Base-by-base conservation (phyloP, 2,329 filamentous ascomycete genomes). In the Penicillium sp. region DNA sequence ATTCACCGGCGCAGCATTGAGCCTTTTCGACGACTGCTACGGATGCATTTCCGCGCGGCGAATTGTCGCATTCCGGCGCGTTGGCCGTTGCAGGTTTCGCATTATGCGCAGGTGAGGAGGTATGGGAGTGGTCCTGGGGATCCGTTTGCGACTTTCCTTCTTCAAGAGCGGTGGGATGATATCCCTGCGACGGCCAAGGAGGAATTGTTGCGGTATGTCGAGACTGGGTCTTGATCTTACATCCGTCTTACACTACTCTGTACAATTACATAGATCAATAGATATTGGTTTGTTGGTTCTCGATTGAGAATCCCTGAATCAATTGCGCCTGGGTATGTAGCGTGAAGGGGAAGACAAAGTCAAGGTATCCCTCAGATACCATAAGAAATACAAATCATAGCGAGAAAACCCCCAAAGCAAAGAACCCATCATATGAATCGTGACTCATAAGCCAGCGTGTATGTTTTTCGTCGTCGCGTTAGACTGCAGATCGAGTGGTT, bases 1-100 rank as follows among this genome's bases (percentile, higher is more conserved):
- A 70, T 72, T 42, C 58, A 63, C 16, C 60, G 59, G n/a, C 60
- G 68, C 1, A 59, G 66, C 22, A 56, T 66, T 11, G 51, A 46
- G 23, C 64, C 67, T 1, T 71, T 72, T 40, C 32, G 55, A 9
- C 50, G 55, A 1, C 39, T 72, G 16, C 29, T 70, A 37, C 14
- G 42, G 5, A 52, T 71, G 52, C 44, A 54, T 10, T 61, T 70
- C 27, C 62, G 62, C 1, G 52, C 58, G 2, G 60, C 53, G 23
- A 58, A 60, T 44, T 70, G 67, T 43, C 58, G 58, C 6, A 65
- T 67, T 32, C 57, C 59, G 3, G 41, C 56, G 3, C 51, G 31
- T 6, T 72, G 69, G 69, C 69, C 68, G 1, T 53, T 68, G 9
- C 52, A 55, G n/a, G 44, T 50, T 11, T 57, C 48, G 5, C 62